phyloP scores from a whole-genome alignment of 2,329 filamentous ascomycete genomes.

The Zymoseptoria tritici region DNA sequence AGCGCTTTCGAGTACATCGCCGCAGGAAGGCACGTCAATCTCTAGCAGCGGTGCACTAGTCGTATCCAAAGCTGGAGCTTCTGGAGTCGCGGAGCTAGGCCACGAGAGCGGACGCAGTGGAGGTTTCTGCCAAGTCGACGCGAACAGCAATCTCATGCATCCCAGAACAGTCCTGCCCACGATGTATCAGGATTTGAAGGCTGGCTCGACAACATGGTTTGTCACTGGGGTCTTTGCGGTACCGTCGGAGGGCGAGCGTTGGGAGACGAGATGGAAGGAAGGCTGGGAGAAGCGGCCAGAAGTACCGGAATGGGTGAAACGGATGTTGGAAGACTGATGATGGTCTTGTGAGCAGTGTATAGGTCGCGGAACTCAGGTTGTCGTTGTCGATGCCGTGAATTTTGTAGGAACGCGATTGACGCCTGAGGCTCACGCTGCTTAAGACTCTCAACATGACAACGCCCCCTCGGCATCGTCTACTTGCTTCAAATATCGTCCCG shows the following conservation, averaged over 20 bases:
- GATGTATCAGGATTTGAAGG: conserved; percentile 53
- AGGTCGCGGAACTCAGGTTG: no score
- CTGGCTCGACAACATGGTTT: conserved; percentile 57
- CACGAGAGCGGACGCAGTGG: conserved; percentile 42
- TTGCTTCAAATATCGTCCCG: not conserved
- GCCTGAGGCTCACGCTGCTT: no score
- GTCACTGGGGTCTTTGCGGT: conserved; percentile 65
- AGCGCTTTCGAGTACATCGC: conserved; percentile 27
- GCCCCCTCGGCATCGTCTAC: no score
- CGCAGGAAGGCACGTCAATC: conserved; percentile 37
- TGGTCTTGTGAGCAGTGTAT: no score
- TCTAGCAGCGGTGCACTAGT: conserved; percentile 33
- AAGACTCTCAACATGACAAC: no score
- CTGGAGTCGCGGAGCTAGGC: conserved; percentile 44
- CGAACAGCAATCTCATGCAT: conserved; percentile 70
- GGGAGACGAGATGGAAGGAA: conserved; percentile 47
- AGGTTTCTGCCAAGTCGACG: conserved; percentile 65
- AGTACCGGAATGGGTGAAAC: conserved; percentile 21
- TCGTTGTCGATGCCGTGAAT: no score
- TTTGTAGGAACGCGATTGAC: no score
- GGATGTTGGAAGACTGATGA: not conserved
- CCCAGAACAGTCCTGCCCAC: conserved; percentile 65
- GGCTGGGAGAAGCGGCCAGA: conserved; percentile 33
- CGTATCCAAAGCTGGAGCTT: conserved; percentile 43
- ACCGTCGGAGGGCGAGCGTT: conserved; percentile 49